Conservation (phyloP, 257 asterid species). For the Salvia splendens region DNA sequence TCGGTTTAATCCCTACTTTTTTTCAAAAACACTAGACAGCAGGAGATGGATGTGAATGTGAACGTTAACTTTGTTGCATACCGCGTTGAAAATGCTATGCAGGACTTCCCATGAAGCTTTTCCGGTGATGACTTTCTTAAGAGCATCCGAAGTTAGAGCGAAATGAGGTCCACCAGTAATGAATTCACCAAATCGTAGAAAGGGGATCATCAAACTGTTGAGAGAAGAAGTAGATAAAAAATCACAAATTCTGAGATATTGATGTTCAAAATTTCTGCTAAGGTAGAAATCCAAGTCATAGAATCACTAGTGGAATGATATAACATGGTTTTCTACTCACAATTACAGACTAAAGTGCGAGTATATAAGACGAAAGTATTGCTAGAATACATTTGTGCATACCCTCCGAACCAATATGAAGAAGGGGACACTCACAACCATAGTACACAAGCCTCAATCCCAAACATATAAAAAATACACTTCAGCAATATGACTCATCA, state of each 20-base stretch:
- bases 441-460: slow-evolving; percentile 7
- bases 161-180: slow-evolving; percentile 87
- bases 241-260: slow-evolving; percentile 24
- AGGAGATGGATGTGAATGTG: slow-evolving; percentile 16
- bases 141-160: slow-evolving; percentile 79
- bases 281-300: slow-evolving; percentile 14
- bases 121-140: slow-evolving; percentile 91
- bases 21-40: not conserved
- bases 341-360: not conserved
- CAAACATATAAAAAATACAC: slow-evolving; percentile 13
- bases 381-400: not conserved
- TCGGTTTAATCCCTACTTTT: not conserved
- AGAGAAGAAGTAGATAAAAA: slow-evolving; percentile 14
- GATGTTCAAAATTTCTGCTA: slow-evolving; percentile 13
- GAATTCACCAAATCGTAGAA: slow-evolving; percentile 81
- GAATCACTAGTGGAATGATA: not conserved
- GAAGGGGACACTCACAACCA: not conserved
- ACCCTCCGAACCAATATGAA: slow-evolving; percentile 10
- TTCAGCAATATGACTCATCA: slow-evolving; percentile 22
- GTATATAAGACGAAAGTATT: not conserved
- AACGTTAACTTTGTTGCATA: slow-evolving; percentile 39
- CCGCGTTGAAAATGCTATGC: slow-evolving; percentile 82
- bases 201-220: slow-evolving; percentile 75
- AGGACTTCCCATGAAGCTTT: slow-evolving; percentile 76
- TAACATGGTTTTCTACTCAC: slow-evolving; percentile 10